Base-by-base conservation (phyloP, 2,329 filamentous ascomycete genomes). In the Claviceps arundinis region DNA sequence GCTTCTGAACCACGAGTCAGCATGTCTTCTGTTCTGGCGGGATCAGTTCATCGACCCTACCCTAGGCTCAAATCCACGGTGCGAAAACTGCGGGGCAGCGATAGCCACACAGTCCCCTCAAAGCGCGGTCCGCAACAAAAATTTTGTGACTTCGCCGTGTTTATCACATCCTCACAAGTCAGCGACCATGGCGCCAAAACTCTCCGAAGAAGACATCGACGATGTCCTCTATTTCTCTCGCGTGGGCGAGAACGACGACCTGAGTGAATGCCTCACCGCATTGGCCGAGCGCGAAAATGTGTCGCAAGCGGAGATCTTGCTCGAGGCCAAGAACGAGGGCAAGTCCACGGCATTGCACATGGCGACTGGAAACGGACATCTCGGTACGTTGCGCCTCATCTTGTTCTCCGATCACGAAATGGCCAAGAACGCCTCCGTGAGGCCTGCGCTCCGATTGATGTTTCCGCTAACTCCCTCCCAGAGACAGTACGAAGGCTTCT, bases 151-250 rank as follows among this genome's bases (percentile, higher is more conserved):
- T 60, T 59, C 62, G 57, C 58, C 52, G 3, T n/a, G 4, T 11
- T 51, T 47, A 56, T 44, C 38, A 48, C 48, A 47, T 48, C 50
- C 37, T 13, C 46, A 41, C 37, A 47, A 51, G 17, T 14, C 42
- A 48, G 47, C 19, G 51, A 46, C 42, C 52, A 77, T 77, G 69
- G 70, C 74, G 30, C 74, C 73, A 22, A 71, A 73, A 55, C 72
- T 91, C 48, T 78, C 79, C 48, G 82, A 86, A 64, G 90, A 95
- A 50, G 81, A 89, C 67, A 84, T 94, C 61, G 90, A 96, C 66
- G 91, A 97, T 69, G 78, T 97, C 58, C 80, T 97, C 59, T 96
- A 95, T 72, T 82, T 88, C 59, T 80, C 89, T 2, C 87, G 91
- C 40, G 77, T 79, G 0, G 89, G 89, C 57, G 90, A 96, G 57